Percentiles rank a stretch among this genome's conserved stretches.
These are phyloP conservation scores for Saccharomyces hybrid DNA, from an alignment of 1,139 yeast genomes.

Conservation along the genomic window DNA sequence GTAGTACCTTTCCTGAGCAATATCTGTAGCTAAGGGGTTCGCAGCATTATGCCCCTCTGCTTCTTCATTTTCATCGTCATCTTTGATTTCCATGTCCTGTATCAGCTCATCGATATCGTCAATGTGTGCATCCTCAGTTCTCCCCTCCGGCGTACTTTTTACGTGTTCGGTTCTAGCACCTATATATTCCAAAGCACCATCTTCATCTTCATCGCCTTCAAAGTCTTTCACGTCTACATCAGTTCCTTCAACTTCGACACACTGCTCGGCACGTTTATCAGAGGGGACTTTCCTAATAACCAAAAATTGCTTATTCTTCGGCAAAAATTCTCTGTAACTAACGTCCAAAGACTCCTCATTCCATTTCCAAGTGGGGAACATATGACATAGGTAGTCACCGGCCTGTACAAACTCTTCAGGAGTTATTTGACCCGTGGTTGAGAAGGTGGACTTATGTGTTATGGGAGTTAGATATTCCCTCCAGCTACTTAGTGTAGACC, in stretches of 20 bases:
- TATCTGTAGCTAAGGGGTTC: constrained; percentile 11
- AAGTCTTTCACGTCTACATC: constrained; percentile 35
- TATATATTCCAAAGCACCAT: constrained; percentile 8
- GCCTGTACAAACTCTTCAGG: constrained; percentile 91
- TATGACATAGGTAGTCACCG: constrained; percentile 80
- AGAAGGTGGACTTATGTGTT: constrained; percentile 72
- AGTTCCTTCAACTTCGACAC: constrained; percentile 36
- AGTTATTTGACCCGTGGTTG: constrained; percentile 80
- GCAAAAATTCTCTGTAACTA: constrained; percentile 56
- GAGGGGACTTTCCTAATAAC: constrained; percentile 89
- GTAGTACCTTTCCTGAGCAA: constrained; percentile 53
- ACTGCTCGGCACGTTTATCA: constrained; percentile 63
- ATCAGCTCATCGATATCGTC: constrained; percentile 39
- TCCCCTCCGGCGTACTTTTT: constrained; percentile 8
- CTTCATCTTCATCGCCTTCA: constrained; percentile 26
- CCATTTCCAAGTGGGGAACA: constrained; percentile 99
- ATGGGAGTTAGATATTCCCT: constrained; percentile 93
- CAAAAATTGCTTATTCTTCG: constrained; percentile 76
- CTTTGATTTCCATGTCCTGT: constrained; percentile 37
- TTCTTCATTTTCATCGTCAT: constrained; percentile 37
- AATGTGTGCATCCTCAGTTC: constrained; percentile 7
- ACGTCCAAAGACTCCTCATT: constrained; percentile 39
- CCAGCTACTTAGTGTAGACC: constrained; percentile 77
- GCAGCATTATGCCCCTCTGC: constrained; percentile 26
- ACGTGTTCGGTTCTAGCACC: constrained; percentile 6